Base-by-base conservation (phyloP, 1,284 basidiomycete genomes). In the Marasmius oreades region DNA sequence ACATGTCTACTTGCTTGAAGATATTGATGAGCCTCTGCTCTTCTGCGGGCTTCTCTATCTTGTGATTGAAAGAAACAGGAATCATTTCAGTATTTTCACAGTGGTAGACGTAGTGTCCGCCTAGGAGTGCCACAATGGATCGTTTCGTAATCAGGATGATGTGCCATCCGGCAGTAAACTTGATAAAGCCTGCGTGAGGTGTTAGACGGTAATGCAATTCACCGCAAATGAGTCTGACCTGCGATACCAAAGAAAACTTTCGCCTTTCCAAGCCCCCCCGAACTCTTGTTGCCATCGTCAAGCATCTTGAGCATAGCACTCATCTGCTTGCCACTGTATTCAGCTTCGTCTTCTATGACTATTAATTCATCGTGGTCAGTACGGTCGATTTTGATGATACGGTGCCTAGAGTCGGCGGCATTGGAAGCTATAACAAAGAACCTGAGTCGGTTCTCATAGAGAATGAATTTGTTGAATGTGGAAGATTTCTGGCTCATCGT, bases 1-100 rank as follows among this genome's bases (percentile, higher is more conserved):
- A 91, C 77, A 99, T 84, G 65, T 99, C 97, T 3, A 99, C 95
- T 70, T 96, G 93, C 68, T 94, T 95, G 77, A 99, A 99, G n/a
- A 92, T 85, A 59, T 87, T 90, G 71, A 97, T 85, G 37, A 95
- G 79, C 58, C 90, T 83, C 61, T 90, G 86, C 67, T 96, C 94
- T 66, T 95, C 92, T 0, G 88, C 77, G 0, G 87, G 85, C 63
- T 87, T 88, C 50, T 95, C 92, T n/a, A 92, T 69, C 70, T 85
- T 89, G 70, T 89, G 88, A 61, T 81, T 87, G 64, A 79, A 81
- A 36, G 77, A 80, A 50, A 94, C 78, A 5, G 92, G 87, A 5
- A 93, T 73, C 37, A 97, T 88, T 43, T 93, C 90, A 1, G 93
- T 93, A 65, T 85, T 90, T 69, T 99, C 97, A 72, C 94, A 97